These are phyloP conservation scores for Heterococcus sp. DNA, from an alignment of 108 stramenopile genomes.

Conservation along the genomic window DNA sequence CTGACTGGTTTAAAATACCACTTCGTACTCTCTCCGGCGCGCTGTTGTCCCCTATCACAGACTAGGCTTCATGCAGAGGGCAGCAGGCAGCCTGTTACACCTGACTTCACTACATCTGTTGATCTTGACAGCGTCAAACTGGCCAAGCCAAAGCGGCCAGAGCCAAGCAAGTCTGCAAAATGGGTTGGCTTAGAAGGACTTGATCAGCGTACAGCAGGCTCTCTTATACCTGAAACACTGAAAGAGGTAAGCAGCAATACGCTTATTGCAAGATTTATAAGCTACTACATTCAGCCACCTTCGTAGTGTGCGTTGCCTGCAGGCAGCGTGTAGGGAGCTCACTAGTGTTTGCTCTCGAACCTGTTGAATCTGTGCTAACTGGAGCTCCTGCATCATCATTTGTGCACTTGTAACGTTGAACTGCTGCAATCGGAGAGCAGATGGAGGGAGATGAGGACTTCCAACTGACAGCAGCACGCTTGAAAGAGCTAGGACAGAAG, in stretches of 20 bases:
- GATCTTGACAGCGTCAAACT: conserved; percentile 23
- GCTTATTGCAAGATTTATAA: neutral
- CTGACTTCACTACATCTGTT: conserved; percentile 37
- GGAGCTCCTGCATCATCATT: neutral
- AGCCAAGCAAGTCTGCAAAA: neutral
- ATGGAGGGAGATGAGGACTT: conserved; percentile 38
- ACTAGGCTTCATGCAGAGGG: too few relatives aligned
- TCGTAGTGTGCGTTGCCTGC: too few relatives aligned
- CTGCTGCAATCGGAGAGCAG: neutral
- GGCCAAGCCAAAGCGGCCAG: conserved; percentile 24
- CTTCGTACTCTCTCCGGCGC: too few relatives aligned
- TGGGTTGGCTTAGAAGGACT: conserved; percentile 39
- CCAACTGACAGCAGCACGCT: conserved; percentile 41
- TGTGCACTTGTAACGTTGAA: neutral
- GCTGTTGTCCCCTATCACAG: too few relatives aligned
- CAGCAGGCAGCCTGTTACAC: conserved; percentile 16
- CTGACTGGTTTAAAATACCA: too few relatives aligned
- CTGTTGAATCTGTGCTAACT: too few relatives aligned
- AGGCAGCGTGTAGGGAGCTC: too few relatives aligned
- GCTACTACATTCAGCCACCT: neutral
- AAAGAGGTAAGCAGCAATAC: neutral
- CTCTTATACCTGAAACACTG: conserved; percentile 33
- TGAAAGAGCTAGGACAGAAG: conserved; percentile 59
- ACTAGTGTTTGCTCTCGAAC: too few relatives aligned
- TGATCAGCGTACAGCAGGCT: conserved; percentile 26